Percentiles rank a stretch among this genome's conserved stretches.
phyloP scores from a whole-genome alignment of 2,329 filamentous ascomycete species.

The Alternaria sp. region DNA sequence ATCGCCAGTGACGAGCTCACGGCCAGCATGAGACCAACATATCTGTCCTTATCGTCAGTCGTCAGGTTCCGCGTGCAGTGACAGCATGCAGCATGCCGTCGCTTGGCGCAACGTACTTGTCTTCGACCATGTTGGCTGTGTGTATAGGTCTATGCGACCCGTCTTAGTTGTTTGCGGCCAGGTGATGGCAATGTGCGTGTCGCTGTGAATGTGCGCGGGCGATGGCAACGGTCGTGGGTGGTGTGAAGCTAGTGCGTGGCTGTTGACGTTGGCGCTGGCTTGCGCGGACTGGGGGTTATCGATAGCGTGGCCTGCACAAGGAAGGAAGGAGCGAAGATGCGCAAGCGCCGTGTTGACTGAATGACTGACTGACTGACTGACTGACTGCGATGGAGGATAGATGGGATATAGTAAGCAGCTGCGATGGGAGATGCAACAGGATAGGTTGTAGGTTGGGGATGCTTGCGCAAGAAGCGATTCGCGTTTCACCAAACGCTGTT shows the following conservation, averaged over 20 bases:
- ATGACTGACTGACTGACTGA: neutral
- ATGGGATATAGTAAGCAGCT: neutral
- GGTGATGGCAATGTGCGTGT: slow-evolving; percentile 3
- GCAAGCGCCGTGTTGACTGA: slow-evolving; percentile 2
- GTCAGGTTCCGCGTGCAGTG: neutral
- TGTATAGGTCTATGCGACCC: slow-evolving; percentile 22
- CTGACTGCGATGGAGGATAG: slow-evolving; percentile 4
- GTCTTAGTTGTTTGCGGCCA: slow-evolving; percentile 9
- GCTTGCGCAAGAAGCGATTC: slow-evolving; percentile 35
- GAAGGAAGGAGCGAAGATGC: slow-evolving; percentile 8
- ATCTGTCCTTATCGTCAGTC: slow-evolving; percentile 48
- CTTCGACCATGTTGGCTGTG: slow-evolving; percentile 48
- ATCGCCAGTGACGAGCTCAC: slow-evolving; percentile 53
- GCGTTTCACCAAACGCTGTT: slow-evolving; percentile 49
- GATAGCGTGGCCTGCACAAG: slow-evolving; percentile 12
- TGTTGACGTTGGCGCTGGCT: slow-evolving; percentile 12
- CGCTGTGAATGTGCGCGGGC: slow-evolving; percentile 7
- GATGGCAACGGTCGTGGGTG: neutral
- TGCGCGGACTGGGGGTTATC: slow-evolving; percentile 14
- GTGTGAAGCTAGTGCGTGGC: slow-evolving; percentile 11
- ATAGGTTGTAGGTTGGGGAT: slow-evolving; percentile 10
- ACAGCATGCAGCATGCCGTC: neutral
- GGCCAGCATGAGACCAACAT: slow-evolving; percentile 52
- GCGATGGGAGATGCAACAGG: slow-evolving; percentile 7
- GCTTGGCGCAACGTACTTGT: slow-evolving; percentile 48